Percentiles rank a stretch among this genome's conserved stretches.
phyloP scores from a whole-genome alignment of 371 early-diverging fungal species.

The Batrachochytrium dendrobatidis region DNA sequence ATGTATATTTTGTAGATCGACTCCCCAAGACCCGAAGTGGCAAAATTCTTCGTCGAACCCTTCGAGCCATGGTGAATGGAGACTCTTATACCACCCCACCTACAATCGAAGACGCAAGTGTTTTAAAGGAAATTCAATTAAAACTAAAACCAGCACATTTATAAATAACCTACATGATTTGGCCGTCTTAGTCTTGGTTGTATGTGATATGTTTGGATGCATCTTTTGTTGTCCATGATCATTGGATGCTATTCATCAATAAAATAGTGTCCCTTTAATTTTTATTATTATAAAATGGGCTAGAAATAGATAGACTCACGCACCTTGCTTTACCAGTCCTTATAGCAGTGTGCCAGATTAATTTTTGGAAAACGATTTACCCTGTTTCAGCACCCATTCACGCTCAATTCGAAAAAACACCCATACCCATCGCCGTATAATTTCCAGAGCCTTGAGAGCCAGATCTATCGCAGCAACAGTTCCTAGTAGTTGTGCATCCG shows the following conservation, averaged over 20 bases:
- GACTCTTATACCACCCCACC: slow-evolving; percentile 59
- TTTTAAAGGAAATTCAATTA: slow-evolving; percentile 46
- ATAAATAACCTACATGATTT: no score
- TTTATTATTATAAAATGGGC: no score
- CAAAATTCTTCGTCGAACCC: slow-evolving; percentile 78
- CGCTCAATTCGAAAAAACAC: slow-evolving; percentile 79
- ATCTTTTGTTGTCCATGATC: no score
- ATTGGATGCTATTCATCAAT: no score
- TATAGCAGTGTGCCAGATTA: no score
- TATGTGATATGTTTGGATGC: no score
- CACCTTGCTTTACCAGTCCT: no score
- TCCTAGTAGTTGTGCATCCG: background rate
- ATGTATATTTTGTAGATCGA: slow-evolving; percentile 54
- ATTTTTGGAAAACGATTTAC: no score
- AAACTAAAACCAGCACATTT: no score
- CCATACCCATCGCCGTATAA: slow-evolving; percentile 85
- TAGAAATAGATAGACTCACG: no score
- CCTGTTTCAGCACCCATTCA: slow-evolving; percentile 69
- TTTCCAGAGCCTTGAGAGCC: slow-evolving; percentile 68
- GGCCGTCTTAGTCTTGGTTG: no score
- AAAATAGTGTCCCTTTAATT: no score
- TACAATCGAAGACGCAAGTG: slow-evolving; percentile 73
- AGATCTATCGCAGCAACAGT: slow-evolving; percentile 59
- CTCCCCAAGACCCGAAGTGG: slow-evolving; percentile 92
- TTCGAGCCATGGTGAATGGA: slow-evolving; percentile 46